These are phyloP conservation scores for Wallacemonas collosoma DNA, from an alignment of 208 protist species.

Conservation along the genomic window DNA sequence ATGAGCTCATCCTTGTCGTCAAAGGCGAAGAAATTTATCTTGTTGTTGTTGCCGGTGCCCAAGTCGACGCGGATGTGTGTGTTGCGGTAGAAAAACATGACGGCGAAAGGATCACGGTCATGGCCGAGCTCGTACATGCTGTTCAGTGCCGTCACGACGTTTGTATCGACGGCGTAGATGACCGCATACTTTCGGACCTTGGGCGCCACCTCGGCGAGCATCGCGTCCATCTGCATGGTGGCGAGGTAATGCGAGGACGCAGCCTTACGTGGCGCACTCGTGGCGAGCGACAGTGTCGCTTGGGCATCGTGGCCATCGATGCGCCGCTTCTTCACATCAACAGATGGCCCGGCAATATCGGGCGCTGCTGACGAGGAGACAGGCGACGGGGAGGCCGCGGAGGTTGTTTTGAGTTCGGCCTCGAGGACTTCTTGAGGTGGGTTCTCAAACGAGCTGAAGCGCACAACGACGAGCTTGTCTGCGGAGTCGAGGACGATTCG, in stretches of 20 bases:
- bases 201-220: constrained; percentile 63
- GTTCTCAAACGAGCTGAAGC: constrained; percentile 71
- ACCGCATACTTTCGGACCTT: constrained; percentile 86
- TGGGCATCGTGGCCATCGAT: constrained; percentile 5
- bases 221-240: constrained; percentile 73
- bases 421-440: constrained; percentile 54
- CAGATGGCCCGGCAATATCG: not conserved
- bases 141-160: constrained; percentile 97
- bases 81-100: constrained; percentile 99
- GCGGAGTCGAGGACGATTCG: constrained; percentile 81
- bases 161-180: constrained; percentile 79
- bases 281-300: not conserved
- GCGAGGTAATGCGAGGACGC: constrained; percentile 45
- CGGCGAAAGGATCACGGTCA: constrained; percentile 96
- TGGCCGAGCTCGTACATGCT: constrained; percentile 98
- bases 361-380: no score
- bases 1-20: constrained; percentile 97
- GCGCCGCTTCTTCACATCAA: constrained; percentile 23
- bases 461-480: constrained; percentile 78
- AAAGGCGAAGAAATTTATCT: constrained; percentile 98
- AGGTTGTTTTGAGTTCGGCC: constrained; percentile 81
- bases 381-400: not conserved
- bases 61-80: constrained; percentile 99
- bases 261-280: not conserved
- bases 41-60: constrained; percentile 99